phyloP scores from a whole-genome alignment of 805 yeast species.

The Metschnikowia chrysomelidarum region DNA sequence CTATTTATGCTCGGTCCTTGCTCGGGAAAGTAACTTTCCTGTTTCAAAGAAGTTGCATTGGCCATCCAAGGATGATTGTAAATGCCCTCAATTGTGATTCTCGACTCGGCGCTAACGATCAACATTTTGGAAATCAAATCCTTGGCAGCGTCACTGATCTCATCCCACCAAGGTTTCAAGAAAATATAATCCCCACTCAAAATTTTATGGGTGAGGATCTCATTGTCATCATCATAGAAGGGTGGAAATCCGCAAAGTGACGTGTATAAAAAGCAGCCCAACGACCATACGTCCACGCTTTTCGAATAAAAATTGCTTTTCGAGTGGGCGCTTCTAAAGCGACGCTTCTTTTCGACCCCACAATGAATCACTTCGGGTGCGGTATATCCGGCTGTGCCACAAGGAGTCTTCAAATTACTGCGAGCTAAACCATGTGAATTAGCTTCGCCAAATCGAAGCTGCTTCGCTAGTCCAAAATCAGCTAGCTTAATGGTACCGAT shows the following conservation, averaged over 20 bases:
- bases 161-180: constrained; percentile 88
- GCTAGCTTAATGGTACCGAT: constrained; percentile 89
- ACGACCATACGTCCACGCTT: constrained; percentile 98
- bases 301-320: constrained; percentile 57
- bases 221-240: constrained; percentile 82
- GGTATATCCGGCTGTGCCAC: constrained; percentile 98
- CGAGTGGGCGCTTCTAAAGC: constrained; percentile 16
- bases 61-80: constrained; percentile 74
- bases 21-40: constrained; percentile 19
- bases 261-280: constrained; percentile 94
- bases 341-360: constrained; percentile 57
- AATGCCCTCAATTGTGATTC: constrained; percentile 72
- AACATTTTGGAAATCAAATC: constrained; percentile 63
- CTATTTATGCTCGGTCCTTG: neutral
- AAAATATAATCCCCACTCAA: constrained; percentile 78
- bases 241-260: constrained; percentile 97
- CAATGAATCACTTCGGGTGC: constrained; percentile 93
- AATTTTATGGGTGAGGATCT: constrained; percentile 70
- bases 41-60: constrained; percentile 12
- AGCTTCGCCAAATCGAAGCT: constrained; percentile 64
- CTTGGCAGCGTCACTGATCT: constrained; percentile 66
- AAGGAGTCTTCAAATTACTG: constrained; percentile 86
- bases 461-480: constrained; percentile 92
- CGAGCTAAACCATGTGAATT: constrained; percentile 5
- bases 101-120: constrained; percentile 65